These are phyloP conservation scores for Ichthyophthirius multifiliis DNA, from an alignment of 169 alveolate species.

Conservation along the genomic window DNA sequence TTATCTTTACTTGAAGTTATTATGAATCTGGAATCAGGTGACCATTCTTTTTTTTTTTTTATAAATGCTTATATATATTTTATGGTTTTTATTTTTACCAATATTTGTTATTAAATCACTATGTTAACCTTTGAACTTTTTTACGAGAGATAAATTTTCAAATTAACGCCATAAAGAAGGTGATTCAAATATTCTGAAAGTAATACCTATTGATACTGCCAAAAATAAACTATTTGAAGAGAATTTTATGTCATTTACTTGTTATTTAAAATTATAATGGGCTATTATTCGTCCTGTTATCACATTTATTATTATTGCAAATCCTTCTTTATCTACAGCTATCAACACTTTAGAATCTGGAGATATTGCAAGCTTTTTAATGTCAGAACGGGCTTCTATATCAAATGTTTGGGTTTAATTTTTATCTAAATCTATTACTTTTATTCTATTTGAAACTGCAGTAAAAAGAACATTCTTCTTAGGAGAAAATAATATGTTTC, in stretches of 20 bases:
- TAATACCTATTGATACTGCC: neutral
- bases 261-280: conserved; percentile 1
- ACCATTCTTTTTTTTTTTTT: no score
- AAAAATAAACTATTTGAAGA: conserved; percentile 13
- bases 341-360: conserved; percentile 15
- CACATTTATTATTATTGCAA: conserved; percentile 3
- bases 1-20: conserved; percentile 79
- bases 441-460: conserved; percentile 2
- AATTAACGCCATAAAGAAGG: conserved; percentile 9
- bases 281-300: neutral
- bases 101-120: neutral
- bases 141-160: neutral
- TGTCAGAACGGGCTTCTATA: conserved; percentile 6
- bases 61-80: no score
- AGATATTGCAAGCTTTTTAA: neutral
- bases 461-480: conserved; percentile 8
- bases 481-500: conserved; percentile 13
- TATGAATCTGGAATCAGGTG: conserved; percentile 74
- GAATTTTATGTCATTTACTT: neutral
- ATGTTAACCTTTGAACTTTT: neutral
- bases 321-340: conserved; percentile 4
- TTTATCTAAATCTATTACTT: conserved; percentile 1
- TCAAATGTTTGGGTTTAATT: neutral
- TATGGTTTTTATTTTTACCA: no score
- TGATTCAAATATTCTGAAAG: conserved; percentile 14